Evolutionary conservation across 2,329 filamentous ascomycete species (phyloP).

Genomic region (Aspergillus ruber): DNA sequence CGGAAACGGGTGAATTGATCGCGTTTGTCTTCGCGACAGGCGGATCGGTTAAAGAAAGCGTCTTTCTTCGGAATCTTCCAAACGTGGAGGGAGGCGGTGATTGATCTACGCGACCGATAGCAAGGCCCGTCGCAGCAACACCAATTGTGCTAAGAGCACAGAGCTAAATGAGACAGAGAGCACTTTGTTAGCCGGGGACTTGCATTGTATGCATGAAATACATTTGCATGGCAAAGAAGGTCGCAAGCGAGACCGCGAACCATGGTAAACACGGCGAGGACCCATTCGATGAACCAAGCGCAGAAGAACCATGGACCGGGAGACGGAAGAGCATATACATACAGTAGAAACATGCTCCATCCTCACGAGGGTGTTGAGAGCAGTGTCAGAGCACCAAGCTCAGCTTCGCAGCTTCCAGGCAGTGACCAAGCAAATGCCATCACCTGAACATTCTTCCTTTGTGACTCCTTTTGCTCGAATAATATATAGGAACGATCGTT

Average conservation of each 20-base stretch:
- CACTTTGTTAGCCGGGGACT: not conserved
- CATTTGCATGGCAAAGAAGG: not conserved
- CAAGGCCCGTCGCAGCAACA: conserved; percentile 54
- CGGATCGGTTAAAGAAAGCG: conserved; percentile 15
- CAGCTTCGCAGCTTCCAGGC: conserved; percentile 22
- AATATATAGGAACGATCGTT: too few species aligned
- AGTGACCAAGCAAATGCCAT: not conserved
- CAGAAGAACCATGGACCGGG: too few species aligned
- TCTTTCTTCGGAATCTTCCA: conserved; percentile 21
- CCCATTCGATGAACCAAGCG: too few species aligned
- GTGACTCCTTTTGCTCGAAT: not conserved
- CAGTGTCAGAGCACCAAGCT: conserved; percentile 25
- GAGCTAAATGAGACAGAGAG: conserved; percentile 37
- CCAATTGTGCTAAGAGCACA: conserved; percentile 59
- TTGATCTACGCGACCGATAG: conserved; percentile 48
- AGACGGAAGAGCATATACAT: conserved; percentile 10
- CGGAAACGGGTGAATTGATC: conserved; percentile 8
- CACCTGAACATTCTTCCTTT: not conserved
- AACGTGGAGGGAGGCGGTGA: conserved; percentile 22
- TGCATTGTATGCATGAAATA: not conserved
- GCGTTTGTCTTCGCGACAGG: conserved; percentile 10
- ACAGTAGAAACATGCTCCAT: conserved; percentile 40
- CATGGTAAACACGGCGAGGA: not conserved
- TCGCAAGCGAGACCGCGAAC: not conserved
- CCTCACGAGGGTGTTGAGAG: conserved; percentile 22